Conservation (phyloP, 139 green algal species). For the Chloropicon primus region DNA sequence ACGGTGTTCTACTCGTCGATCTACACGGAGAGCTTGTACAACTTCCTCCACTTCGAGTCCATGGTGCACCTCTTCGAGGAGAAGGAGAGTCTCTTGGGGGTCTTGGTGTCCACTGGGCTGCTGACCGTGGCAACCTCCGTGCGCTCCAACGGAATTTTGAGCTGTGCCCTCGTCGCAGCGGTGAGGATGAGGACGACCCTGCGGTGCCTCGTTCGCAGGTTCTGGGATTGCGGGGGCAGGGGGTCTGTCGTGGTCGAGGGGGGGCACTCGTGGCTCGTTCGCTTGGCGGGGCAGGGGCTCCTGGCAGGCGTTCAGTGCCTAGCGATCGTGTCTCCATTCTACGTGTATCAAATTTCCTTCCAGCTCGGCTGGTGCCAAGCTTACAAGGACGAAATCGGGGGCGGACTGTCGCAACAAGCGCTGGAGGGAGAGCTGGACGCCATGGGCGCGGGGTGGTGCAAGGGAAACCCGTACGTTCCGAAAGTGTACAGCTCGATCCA, state of each 20-base stretch:
- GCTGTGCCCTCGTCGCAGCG: background rate
- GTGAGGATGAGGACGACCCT: background rate
- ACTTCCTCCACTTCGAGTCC: background rate
- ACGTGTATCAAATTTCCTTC: background rate
- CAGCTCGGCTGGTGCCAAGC: background rate
- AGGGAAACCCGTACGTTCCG: background rate
- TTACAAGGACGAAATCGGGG: background rate
- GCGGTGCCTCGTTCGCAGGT: background rate
- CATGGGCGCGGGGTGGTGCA: background rate
- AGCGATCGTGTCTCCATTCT: background rate
- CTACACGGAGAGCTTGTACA: background rate
- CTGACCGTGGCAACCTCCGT: background rate
- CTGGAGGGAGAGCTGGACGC: background rate
- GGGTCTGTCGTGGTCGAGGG: no score
- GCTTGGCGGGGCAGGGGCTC: background rate
- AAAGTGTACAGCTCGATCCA: background rate
- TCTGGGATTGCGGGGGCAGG: background rate
- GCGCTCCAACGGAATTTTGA: background rate
- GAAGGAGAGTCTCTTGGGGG: background rate
- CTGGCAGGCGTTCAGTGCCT: background rate
- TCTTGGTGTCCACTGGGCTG: background rate
- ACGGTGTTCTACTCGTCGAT: constrained; percentile 55
- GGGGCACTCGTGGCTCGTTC: no score
- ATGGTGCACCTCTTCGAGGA: background rate
- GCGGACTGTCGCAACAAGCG: background rate